Evolutionary conservation across 768 basidiomycete genomes (phyloP).

Genomic region (Pluteus cervinus): DNA sequence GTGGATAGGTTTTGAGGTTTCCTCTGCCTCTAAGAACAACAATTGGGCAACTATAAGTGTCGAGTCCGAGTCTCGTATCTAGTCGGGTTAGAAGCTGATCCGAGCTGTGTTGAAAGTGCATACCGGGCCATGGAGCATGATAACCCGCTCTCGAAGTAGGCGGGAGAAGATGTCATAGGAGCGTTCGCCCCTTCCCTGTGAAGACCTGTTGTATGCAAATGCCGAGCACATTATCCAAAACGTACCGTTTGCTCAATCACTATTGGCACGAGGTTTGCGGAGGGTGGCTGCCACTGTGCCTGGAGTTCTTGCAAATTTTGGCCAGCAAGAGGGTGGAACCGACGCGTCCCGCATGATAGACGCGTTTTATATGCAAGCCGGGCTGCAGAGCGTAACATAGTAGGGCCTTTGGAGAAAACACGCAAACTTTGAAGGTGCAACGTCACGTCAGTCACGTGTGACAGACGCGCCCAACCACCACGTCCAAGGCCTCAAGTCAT

Average conservation of each 20-base stretch:
- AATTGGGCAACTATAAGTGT: slow-evolving; percentile 88
- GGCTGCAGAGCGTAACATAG: not conserved
- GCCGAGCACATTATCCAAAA: slow-evolving; percentile 5
- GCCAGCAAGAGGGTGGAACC: slow-evolving; percentile 49
- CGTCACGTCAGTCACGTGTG: too few species aligned
- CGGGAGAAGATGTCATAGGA: slow-evolving; percentile 97
- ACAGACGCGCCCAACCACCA: slow-evolving; percentile 5
- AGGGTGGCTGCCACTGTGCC: slow-evolving; percentile 34
- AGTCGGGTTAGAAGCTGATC: slow-evolving; percentile 6
- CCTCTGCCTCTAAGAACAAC: slow-evolving; percentile 94
- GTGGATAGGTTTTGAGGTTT: slow-evolving; percentile 90
- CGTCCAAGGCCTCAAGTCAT: not conserved
- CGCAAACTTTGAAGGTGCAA: too few species aligned
- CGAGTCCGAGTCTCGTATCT: slow-evolving; percentile 91
- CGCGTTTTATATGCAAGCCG: not conserved
- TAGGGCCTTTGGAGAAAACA: too few species aligned
- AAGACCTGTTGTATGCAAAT: not conserved
- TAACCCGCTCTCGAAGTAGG: slow-evolving; percentile 85
- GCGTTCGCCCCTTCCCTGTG: slow-evolving; percentile 76
- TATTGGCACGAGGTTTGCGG: slow-evolving; percentile 76
- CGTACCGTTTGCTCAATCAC: slow-evolving; percentile 93
- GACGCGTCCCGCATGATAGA: slow-evolving; percentile 23
- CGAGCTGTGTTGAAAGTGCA: slow-evolving; percentile 17
- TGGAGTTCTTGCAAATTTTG: slow-evolving; percentile 28
- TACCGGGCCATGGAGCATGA: slow-evolving; percentile 93